Base-by-base conservation (phyloP, 2,329 filamentous ascomycete genomes). In the Lecanoromycetidae sp. region DNA sequence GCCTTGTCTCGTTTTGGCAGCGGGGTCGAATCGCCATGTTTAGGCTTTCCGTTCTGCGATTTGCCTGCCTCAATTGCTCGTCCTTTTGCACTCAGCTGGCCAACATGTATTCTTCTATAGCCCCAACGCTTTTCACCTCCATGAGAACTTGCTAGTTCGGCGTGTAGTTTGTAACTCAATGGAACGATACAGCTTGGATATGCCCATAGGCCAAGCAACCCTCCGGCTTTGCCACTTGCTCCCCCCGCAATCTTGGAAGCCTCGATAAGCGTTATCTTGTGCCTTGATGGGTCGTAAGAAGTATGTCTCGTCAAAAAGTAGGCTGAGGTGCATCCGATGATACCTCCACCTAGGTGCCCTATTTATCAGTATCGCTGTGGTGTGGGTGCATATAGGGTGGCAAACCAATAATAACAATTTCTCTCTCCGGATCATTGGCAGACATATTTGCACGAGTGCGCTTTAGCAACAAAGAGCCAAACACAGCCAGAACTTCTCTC, bases 201-300 rank as follows among this genome's bases (percentile, higher is more conserved):
- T 1, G 90, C 91, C 87, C 90, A 96, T 13, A 88, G 71, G 1
- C 82, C 91, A 19, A 98, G 74, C 4, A 98, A 72, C 1, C 91
- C 91, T 13, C 91, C 91, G 0, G 91, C 90, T 67, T 95, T 96
- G 33, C 91, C 91, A 7, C 87, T 94, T 30, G 91, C 90, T 20
- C 85, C 90, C n/a, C 86, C 79, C 5, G 91, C 91, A 54, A 96
- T 81, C 36, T 80, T 74, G 3, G 79, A 80, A 0, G 91, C 87
- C 70, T 98, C 91, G 46, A 96, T 73, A 25, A 98, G 71, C 1
- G 84, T 94, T 57, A 96, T 82, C 44, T 72, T 80, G 62, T 94
- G 85, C 44, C 77, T 75, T 19, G 75, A 66, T 34, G 80, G 79
- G 61, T 91, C 75, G 68, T 84, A 96, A 25, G 76, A 79, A 23